phyloP scores from a whole-genome alignment of 1,284 basidiomycete genomes.

The Caloboletus firmus region DNA sequence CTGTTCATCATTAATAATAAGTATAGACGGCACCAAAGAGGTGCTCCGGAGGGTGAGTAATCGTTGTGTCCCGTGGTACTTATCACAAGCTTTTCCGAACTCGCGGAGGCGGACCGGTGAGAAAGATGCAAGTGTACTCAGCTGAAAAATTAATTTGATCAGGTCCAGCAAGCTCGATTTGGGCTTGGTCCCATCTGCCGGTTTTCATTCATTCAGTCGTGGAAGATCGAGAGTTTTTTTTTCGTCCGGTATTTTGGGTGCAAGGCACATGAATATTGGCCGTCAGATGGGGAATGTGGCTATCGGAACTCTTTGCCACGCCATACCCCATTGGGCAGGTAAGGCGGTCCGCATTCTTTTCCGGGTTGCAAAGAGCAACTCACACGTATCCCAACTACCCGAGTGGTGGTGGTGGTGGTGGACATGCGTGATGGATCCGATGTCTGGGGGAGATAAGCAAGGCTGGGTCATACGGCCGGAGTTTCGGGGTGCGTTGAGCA shows the following conservation, averaged over 20 bases:
- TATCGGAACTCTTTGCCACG: not conserved
- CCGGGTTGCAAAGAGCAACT: not conserved
- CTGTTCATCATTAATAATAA: conserved; percentile 4
- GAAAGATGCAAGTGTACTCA: not conserved
- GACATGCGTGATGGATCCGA: conserved; percentile 7
- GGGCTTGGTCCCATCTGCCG: not conserved
- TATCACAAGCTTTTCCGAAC: not conserved
- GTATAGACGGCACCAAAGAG: conserved; percentile 1
- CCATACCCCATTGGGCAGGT: not conserved
- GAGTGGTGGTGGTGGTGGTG: not conserved
- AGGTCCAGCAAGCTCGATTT: not conserved
- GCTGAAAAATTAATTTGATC: not conserved
- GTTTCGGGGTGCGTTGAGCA: conserved; percentile 1
- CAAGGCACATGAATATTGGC: conserved; percentile 1
- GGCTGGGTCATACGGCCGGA: not conserved
- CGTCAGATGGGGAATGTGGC: not conserved
- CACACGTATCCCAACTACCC: not conserved
- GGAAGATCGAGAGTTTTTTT: not conserved
- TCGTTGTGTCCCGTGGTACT: not conserved
- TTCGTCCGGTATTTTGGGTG: conserved; percentile 3
- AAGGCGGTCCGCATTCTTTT: conserved; percentile 5
- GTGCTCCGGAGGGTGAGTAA: not conserved
- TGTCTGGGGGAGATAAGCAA: conserved; percentile 15
- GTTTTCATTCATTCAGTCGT: not conserved
- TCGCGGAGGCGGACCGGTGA: not conserved